These are phyloP conservation scores for Mycena sp. DNA, from an alignment of 1,284 basidiomycete genomes.

Conservation along the genomic window DNA sequence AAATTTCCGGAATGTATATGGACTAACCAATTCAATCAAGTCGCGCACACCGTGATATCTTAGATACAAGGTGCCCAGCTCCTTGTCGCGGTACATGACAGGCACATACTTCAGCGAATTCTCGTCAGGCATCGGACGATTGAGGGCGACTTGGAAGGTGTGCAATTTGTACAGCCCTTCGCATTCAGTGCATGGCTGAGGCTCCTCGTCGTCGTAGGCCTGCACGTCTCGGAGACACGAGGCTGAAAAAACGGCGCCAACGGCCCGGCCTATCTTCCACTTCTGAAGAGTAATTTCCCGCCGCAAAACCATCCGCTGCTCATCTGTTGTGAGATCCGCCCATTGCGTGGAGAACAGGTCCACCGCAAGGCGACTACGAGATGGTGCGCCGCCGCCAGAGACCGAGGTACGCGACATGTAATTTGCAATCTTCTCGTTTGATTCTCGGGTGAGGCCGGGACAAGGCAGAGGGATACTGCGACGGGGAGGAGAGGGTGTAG, in stretches of 20 bases:
- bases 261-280: conserved; percentile 22
- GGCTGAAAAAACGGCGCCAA: background rate
- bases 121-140: conserved; percentile 22
- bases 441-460: conserved; percentile 22
- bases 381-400: conserved; percentile 27
- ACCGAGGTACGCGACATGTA: conserved; percentile 24
- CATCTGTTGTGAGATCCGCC: background rate
- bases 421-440: conserved; percentile 9
- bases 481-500: background rate
- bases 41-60: conserved; percentile 28
- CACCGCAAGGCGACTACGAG: background rate
- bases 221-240: background rate
- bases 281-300: conserved; percentile 18
- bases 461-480: conserved; percentile 10
- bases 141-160: conserved; percentile 27
- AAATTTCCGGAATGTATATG: background rate
- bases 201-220: conserved; percentile 17
- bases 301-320: conserved; percentile 23
- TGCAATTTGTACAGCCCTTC: conserved; percentile 24
- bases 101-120: conserved; percentile 28
- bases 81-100: conserved; percentile 18
- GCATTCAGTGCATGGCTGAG: conserved; percentile 27
- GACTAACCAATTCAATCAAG: conserved; percentile 25
- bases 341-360: conserved; percentile 10
- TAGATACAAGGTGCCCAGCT: conserved; percentile 25